A percentile compares a stretch with the other conserved stretches of the same genome.
phyloP scores from a whole-genome alignment of 371 early-diverging fungal genomes.

The Mucor circinelloides region DNA sequence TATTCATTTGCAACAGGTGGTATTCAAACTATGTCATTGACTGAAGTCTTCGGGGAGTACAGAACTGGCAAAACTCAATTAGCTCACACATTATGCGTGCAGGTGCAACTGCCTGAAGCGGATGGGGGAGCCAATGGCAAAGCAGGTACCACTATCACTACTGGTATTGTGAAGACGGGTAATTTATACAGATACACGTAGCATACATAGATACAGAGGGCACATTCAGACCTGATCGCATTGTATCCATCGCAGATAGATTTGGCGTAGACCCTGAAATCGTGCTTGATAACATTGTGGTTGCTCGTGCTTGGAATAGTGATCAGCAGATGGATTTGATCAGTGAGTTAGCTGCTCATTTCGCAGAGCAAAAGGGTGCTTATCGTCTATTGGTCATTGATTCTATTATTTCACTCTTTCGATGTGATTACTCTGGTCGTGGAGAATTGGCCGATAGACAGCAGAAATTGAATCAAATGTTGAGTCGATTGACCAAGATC shows the following conservation, averaged over 20 bases:
- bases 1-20: constrained; percentile 61
- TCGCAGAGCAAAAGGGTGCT: constrained; percentile 72
- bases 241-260: constrained; percentile 75
- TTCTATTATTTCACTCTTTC: constrained; percentile 77
- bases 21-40: constrained; percentile 88
- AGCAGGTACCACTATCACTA: constrained; percentile 34
- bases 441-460: constrained; percentile 93
- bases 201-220: constrained; percentile 89
- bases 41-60: constrained; percentile 83
- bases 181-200: constrained; percentile 10
- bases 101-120: constrained; percentile 65
- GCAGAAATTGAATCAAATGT: constrained; percentile 83
- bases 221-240: constrained; percentile 80
- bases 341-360: constrained; percentile 67
- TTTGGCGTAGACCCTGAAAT: constrained; percentile 69
- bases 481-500: constrained; percentile 76
- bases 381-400: constrained; percentile 78
- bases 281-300: constrained; percentile 70
- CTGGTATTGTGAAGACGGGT: constrained; percentile 6
- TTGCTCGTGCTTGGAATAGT: constrained; percentile 81
- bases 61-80: constrained; percentile 86
- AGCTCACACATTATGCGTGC: constrained; percentile 78
- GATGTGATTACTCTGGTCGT: constrained; percentile 80
- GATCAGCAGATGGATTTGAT: constrained; percentile 87
- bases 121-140: constrained; percentile 76